phyloP scores from a whole-genome alignment of 805 yeast genomes.

The Danielozyma ontarioensis region DNA sequence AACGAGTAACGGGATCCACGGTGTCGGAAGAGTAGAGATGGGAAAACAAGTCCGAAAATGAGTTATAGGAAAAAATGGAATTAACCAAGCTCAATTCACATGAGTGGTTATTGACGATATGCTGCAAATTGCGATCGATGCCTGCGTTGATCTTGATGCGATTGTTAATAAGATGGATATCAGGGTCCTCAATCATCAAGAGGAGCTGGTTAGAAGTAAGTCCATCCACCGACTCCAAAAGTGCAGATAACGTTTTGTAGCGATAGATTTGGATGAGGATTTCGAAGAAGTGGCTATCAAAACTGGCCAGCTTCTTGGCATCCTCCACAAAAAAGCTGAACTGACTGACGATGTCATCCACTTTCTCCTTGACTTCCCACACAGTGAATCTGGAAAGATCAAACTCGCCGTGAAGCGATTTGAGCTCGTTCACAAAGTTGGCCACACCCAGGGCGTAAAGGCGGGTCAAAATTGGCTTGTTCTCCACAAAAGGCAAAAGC shows the following conservation, averaged over 20 bases:
- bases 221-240: constrained; percentile 11
- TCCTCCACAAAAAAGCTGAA: constrained; percentile 10
- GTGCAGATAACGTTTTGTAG: constrained; percentile 15
- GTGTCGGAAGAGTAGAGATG: constrained; percentile 2
- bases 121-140: constrained; percentile 1
- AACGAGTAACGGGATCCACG: neutral
- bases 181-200: constrained; percentile 7
- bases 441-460: constrained; percentile 13
- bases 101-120: neutral
- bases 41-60: constrained; percentile 6
- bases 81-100: constrained; percentile 6
- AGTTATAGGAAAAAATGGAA: constrained; percentile 1
- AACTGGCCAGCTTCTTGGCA: constrained; percentile 3
- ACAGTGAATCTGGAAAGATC: constrained; percentile 12
- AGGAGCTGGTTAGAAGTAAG: constrained; percentile 5
- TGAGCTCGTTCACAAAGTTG: constrained; percentile 16
- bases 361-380: constrained; percentile 11
- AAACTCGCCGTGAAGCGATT: constrained; percentile 15
- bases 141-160: constrained; percentile 4
- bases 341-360: constrained; percentile 12
- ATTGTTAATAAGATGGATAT: constrained; percentile 3
- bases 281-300: constrained; percentile 2
- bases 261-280: constrained; percentile 18
- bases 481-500: constrained; percentile 10
- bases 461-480: constrained; percentile 5